A percentile compares a stretch with the other conserved stretches of the same genome.
These are phyloP conservation scores for Cochlearia excelsa DNA, from an alignment of 345 rosid genomes.

Conservation along the genomic window DNA sequence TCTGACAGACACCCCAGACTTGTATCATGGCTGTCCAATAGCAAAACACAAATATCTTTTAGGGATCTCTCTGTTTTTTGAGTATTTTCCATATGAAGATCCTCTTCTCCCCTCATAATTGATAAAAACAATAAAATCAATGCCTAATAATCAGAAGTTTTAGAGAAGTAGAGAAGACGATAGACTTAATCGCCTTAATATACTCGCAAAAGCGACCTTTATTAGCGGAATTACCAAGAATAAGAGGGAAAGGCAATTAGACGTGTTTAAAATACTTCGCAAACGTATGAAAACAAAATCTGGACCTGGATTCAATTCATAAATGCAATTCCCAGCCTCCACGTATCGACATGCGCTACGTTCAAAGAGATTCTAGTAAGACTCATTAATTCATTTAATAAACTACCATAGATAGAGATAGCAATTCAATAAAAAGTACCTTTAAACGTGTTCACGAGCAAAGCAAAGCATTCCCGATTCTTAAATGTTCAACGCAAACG, in stretches of 20 bases:
- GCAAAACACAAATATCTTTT: conserved; percentile 34
- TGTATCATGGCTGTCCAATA: conserved; percentile 43
- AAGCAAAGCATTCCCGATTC: conserved; percentile 9
- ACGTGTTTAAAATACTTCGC: conserved; percentile 3
- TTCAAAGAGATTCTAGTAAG: conserved; percentile 23
- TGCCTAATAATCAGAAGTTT: conserved; percentile 2
- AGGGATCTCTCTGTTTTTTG: conserved; percentile 7
- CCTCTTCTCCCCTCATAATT: conserved; percentile 34
- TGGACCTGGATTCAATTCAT: conserved; percentile 16
- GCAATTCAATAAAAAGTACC: conserved; percentile 5
- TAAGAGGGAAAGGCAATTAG: conserved; percentile 11
- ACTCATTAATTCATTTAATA: not conserved
- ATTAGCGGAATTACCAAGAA: conserved; percentile 7
- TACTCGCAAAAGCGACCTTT: conserved; percentile 3
- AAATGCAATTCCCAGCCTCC: conserved; percentile 13
- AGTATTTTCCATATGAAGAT: conserved; percentile 18
- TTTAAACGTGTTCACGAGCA: conserved; percentile 5
- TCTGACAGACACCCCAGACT: conserved; percentile 38
- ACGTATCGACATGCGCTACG: conserved; percentile 15
- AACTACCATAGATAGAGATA: conserved; percentile 20
- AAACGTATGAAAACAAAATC: conserved; percentile 11
- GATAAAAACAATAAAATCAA: not conserved
- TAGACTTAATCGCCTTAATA: conserved; percentile 2
- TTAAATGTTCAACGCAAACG: not conserved
- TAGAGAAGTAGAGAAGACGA: not conserved